Percentiles rank a stretch among this genome's conserved stretches.
phyloP scores from a whole-genome alignment of 1,284 basidiomycete genomes.

The Ganoderma lingzhi region DNA sequence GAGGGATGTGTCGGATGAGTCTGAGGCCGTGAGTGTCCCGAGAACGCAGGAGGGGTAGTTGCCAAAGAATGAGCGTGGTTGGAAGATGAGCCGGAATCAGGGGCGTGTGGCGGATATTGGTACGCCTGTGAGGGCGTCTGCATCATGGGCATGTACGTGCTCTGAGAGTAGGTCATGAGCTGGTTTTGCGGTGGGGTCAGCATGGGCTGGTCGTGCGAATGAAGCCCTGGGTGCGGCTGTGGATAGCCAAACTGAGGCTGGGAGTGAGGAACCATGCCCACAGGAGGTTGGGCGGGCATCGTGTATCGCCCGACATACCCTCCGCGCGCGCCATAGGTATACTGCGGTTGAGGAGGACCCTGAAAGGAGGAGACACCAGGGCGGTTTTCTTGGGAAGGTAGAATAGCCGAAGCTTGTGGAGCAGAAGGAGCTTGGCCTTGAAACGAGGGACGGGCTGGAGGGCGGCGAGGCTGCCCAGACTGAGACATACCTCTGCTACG shows the following conservation, averaged over 20 bases:
- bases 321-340: conserved; percentile 45
- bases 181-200: conserved; percentile 39
- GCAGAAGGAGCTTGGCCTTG: conserved; percentile 24
- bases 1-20: conserved; percentile 42
- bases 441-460: conserved; percentile 33
- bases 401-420: conserved; percentile 26
- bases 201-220: conserved; percentile 41
- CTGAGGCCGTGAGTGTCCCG: conserved; percentile 37
- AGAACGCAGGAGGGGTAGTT: conserved; percentile 34
- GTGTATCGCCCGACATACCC: conserved; percentile 56
- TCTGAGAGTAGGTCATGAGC: conserved; percentile 40
- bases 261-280: conserved; percentile 46
- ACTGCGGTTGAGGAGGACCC: conserved; percentile 34
- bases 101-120: conserved; percentile 40
- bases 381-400: conserved; percentile 26
- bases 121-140: conserved; percentile 38
- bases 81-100: conserved; percentile 43
- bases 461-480: conserved; percentile 37
- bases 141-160: conserved; percentile 41
- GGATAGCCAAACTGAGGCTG: conserved; percentile 49
- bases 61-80: conserved; percentile 39
- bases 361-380: conserved; percentile 29
- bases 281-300: conserved; percentile 49
- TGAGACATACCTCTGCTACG: conserved; percentile 37
- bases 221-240: conserved; percentile 43